Base-by-base conservation (phyloP, 345 rosid species). In the Citrus sp. region DNA sequence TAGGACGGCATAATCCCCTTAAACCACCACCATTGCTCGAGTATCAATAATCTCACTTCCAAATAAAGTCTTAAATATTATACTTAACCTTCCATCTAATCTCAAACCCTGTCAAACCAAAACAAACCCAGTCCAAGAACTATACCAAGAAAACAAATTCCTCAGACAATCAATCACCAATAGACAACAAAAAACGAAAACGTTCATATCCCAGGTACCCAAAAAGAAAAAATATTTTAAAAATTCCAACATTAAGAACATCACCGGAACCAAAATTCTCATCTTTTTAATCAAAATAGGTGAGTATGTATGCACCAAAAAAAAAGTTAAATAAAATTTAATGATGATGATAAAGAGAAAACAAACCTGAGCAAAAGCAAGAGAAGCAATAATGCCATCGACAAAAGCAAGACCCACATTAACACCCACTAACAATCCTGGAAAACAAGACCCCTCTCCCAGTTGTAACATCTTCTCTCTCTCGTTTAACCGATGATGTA, bases 321-420 rank as follows among this genome's bases (percentile, higher is more conserved):
- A 42, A 42, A 42, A 42, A 42, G 18, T 16, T 46, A 55, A 19
- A 66, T 30, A 32, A 27, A 27, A 27, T 21, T 46, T 25, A 25
- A 32, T 22, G 2, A 67, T 54, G n/a, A 65, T 12, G 65, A 37
- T 34, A 8, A 73, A 30, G 67, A 63, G 13, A 67, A 54, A 77
- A 77, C 81, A 74, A 83, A 88, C 91, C 91, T 86, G 91, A 78
- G 77, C 75, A 75, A 88, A 85, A 67, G 88, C 85, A 62, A 88
- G 78, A 70, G 75, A 14, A 54, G 91, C 89, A 67, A 88, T 78
- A 62, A 85, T 75, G 79, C 73, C 80, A 82, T 88, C 88, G 66
- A 88, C 72, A 73, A 55, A 83, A 78, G 87, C 87, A 67, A 88
- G 84, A 67, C 80, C 88, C 35, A 78, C 83, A 77, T 85, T 84